These are phyloP conservation scores for Allium sativum DNA, from an alignment of 106 monocot species.

Conservation along the genomic window DNA sequence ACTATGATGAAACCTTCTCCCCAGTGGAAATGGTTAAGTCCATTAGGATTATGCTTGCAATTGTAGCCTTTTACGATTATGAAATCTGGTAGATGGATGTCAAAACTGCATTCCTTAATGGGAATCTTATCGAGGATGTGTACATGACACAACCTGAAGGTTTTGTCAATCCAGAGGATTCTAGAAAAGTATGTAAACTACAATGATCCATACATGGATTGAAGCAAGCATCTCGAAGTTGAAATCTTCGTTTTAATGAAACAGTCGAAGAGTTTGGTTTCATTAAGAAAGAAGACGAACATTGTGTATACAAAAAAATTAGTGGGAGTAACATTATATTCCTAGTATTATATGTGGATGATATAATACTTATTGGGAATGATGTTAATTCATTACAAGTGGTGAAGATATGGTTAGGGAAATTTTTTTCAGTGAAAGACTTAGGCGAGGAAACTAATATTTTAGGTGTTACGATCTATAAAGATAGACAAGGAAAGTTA, in stretches of 20 bases:
- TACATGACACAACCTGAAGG: neutral
- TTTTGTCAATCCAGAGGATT: neutral
- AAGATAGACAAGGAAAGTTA: neutral
- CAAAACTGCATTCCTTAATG: slow-evolving; percentile 2
- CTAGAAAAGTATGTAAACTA: neutral
- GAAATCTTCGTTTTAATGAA: neutral
- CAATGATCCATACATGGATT: neutral
- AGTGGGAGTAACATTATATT: neutral
- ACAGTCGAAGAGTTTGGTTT: neutral
- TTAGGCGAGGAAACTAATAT: neutral
- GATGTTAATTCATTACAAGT: neutral
- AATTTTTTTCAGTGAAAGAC: neutral
- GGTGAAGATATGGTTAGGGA: neutral
- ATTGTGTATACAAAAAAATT: neutral
- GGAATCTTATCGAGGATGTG: neutral
- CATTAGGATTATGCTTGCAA: neutral
- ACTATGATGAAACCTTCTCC: slow-evolving; percentile 6
- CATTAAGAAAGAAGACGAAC: neutral
- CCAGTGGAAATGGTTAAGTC: slow-evolving; percentile 1
- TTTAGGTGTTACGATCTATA: neutral
- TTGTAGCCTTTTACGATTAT: neutral
- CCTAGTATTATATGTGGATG: slow-evolving; percentile 5
- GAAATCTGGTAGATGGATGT: neutral
- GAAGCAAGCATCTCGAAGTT: neutral
- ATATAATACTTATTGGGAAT: neutral